Percentiles rank a stretch among this genome's conserved stretches.
phyloP scores from a whole-genome alignment of 177 flowering plant genomes.

The Vitis hybrid region DNA sequence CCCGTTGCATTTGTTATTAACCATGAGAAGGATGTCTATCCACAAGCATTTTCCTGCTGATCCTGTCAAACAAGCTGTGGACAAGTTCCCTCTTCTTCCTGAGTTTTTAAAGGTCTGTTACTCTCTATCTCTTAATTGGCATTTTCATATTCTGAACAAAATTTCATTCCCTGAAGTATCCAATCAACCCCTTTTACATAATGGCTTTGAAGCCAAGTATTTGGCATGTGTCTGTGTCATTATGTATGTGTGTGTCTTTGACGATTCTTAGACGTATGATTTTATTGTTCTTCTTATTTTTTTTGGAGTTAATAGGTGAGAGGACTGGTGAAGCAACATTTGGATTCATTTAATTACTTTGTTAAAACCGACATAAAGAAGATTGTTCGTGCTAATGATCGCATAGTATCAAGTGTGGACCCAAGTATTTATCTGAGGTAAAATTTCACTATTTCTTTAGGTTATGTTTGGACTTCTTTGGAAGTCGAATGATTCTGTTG shows the following conservation, averaged over 20 bases:
- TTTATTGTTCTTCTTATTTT: slow-evolving; percentile 3
- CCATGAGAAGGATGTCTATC: neutral
- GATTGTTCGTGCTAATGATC: slow-evolving; percentile 68
- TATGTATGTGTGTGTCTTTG: neutral
- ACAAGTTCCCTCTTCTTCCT: slow-evolving; percentile 82
- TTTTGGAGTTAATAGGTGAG: slow-evolving; percentile 50
- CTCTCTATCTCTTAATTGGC: neutral
- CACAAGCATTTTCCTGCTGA: slow-evolving; percentile 55
- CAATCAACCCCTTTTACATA: neutral
- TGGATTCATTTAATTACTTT: slow-evolving; percentile 91
- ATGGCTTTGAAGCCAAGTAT: neutral
- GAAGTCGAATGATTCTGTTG: neutral
- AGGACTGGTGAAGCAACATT: slow-evolving; percentile 94
- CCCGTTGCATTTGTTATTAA: neutral
- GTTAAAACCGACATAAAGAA: slow-evolving; percentile 66
- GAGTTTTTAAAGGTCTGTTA: slow-evolving; percentile 72
- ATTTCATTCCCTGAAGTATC: neutral
- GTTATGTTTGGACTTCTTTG: neutral
- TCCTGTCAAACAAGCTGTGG: slow-evolving; percentile 59
- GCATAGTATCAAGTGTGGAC: slow-evolving; percentile 35
- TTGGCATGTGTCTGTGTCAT: neutral
- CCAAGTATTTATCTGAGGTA: slow-evolving; percentile 57
- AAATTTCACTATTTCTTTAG: neutral
- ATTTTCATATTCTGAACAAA: neutral
- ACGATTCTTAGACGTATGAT: neutral